Evolutionary conservation across 2,329 filamentous ascomycete genomes (phyloP).

Genomic region (Dactylellina haptotyla): DNA sequence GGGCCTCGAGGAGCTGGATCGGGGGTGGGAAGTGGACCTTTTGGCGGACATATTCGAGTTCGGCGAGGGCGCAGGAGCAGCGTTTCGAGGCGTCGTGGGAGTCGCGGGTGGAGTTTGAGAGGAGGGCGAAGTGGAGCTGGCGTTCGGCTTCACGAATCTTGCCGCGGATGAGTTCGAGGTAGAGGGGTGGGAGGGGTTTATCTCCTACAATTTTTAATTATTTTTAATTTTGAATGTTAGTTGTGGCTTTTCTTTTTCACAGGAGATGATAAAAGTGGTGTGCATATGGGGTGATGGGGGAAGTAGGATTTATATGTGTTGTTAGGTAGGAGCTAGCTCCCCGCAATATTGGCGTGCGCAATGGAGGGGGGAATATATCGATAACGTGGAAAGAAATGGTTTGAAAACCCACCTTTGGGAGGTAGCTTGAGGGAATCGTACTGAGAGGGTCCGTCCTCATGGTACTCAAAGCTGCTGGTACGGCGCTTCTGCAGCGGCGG

Average conservation of each 20-base stretch:
- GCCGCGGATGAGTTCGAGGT: constrained; percentile 38
- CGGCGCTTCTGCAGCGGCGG: constrained; percentile 41
- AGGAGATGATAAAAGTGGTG: not conserved
- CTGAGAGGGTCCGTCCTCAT: constrained; percentile 46
- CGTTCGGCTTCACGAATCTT: constrained; percentile 52
- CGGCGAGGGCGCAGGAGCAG: constrained; percentile 44
- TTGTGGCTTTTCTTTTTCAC: not conserved
- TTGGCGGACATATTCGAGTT: constrained; percentile 48
- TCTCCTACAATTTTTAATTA: constrained; percentile 1
- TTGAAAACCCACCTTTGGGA: constrained; percentile 24
- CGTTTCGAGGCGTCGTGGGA: constrained; percentile 49
- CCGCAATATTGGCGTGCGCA: not conserved
- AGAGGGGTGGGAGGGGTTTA: constrained; percentile 26
- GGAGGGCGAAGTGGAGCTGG: constrained; percentile 48
- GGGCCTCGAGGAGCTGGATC: constrained; percentile 43
- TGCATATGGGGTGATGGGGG: not conserved
- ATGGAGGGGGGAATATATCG: not conserved
- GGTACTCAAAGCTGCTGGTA: constrained; percentile 50
- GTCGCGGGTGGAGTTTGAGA: constrained; percentile 36
- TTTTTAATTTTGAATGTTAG: not conserved
- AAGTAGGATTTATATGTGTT: constrained; percentile 8
- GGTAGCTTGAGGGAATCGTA: constrained; percentile 41
- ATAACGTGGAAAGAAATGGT: no score
- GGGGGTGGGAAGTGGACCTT: constrained; percentile 39
- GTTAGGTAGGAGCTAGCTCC: not conserved